These are phyloP conservation scores for Ostreobium quekettii DNA, from an alignment of 139 green algal species.

Conservation along the genomic window DNA sequence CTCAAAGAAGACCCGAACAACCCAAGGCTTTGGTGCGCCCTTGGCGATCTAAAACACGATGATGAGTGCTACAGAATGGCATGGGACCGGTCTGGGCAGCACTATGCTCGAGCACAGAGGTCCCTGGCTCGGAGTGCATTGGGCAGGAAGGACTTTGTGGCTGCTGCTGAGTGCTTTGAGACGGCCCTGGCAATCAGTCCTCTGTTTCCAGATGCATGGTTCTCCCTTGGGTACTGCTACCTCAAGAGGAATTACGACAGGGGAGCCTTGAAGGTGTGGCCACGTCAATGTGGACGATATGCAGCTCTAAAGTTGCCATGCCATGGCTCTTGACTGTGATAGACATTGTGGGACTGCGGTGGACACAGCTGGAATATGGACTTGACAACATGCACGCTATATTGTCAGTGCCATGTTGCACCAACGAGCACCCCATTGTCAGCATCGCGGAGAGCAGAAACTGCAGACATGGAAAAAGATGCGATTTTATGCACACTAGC, in stretches of 20 bases:
- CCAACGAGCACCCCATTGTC: no score
- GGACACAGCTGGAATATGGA: no score
- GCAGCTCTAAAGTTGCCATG: no score
- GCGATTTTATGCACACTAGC: no score
- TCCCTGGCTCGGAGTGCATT: conserved; percentile 51
- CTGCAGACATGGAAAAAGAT: no score
- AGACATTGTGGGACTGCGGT: no score
- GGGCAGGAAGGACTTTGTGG: conserved; percentile 39
- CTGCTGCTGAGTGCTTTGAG: conserved; percentile 57
- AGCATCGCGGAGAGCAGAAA: no score
- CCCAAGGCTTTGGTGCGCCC: conserved; percentile 70
- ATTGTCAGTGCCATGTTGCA: no score
- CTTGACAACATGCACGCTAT: no score
- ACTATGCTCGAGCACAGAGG: conserved; percentile 60
- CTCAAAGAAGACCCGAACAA: conserved; percentile 64
- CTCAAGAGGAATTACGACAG: conserved; percentile 44
- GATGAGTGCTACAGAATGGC: conserved; percentile 59
- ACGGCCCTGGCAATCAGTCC: conserved; percentile 73
- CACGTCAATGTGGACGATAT: no score
- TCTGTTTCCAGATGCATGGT: conserved; percentile 81
- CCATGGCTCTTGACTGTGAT: no score
- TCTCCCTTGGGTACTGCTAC: conserved; percentile 69
- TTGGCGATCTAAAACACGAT: conserved; percentile 80
- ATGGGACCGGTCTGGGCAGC: conserved; percentile 56
- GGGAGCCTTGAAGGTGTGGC: conserved; percentile 28